Conservation (phyloP, 331 rosid genomes). For the Saraca asoca region DNA sequence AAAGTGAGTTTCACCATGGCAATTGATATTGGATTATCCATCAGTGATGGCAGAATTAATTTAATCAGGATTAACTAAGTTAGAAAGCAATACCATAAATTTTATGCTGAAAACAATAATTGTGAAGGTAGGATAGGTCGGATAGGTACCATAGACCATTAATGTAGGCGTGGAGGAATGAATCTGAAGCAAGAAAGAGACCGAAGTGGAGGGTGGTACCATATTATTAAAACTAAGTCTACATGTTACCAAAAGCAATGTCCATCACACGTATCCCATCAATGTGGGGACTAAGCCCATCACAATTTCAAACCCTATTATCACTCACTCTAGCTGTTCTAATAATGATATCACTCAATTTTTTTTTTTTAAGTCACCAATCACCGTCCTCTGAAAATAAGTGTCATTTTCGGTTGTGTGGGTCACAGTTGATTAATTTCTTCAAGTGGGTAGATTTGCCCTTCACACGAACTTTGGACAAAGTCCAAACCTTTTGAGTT, state of each 20-base stretch:
- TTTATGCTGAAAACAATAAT: slow-evolving; percentile 9
- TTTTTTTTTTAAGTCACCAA: slow-evolving; percentile 18
- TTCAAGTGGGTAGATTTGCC: background rate
- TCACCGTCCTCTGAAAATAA: slow-evolving; percentile 20
- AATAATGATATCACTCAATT: slow-evolving; percentile 26
- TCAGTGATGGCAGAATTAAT: no score
- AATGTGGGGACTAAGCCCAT: slow-evolving; percentile 28
- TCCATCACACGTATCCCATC: slow-evolving; percentile 45
- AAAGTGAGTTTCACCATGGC: no score
- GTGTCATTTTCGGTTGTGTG: slow-evolving; percentile 13
- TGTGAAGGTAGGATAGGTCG: slow-evolving; percentile 3
- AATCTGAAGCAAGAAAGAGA: slow-evolving; percentile 25
- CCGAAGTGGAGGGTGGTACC: slow-evolving; percentile 1
- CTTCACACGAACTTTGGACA: background rate
- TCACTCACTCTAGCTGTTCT: slow-evolving; percentile 28
- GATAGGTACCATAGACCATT: slow-evolving; percentile 17
- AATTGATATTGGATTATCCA: no score
- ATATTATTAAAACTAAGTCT: background rate
- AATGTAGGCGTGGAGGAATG: slow-evolving; percentile 4
- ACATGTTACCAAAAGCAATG: slow-evolving; percentile 9
- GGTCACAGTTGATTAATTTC: slow-evolving; percentile 12
- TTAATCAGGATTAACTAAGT: no score
- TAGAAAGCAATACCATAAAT: no score
- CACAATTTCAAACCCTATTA: slow-evolving; percentile 32
- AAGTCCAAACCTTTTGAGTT: background rate